Conservation (phyloP, 2,329 filamentous ascomycete species). For the Lojkania enalia region DNA sequence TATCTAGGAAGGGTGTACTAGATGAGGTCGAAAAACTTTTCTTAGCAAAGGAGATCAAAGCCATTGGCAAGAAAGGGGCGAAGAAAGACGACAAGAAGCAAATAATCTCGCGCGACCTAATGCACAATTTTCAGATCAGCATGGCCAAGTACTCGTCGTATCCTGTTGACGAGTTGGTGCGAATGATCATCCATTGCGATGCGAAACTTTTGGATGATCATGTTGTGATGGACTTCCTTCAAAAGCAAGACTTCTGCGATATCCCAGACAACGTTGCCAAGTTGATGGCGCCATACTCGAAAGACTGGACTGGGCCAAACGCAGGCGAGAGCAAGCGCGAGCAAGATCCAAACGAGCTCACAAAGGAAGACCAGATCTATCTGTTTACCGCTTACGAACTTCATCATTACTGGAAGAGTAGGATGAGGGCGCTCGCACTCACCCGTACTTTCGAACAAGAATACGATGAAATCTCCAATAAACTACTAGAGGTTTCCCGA, state of each 20-base stretch:
- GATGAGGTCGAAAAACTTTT: slow-evolving; percentile 98
- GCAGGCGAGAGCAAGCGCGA: slow-evolving; percentile 78
- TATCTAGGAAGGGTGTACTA: slow-evolving; percentile 91
- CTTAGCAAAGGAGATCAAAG: slow-evolving; percentile 94
- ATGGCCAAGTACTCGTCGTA: slow-evolving; percentile 89
- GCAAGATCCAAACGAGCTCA: slow-evolving; percentile 83
- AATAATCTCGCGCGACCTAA: slow-evolving; percentile 84
- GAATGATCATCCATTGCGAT: slow-evolving; percentile 96
- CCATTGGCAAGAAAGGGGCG: slow-evolving; percentile 69
- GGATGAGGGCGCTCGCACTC: slow-evolving; percentile 86
- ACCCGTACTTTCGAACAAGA: slow-evolving; percentile 83
- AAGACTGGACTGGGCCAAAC: slow-evolving; percentile 91
- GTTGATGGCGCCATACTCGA: slow-evolving; percentile 91
- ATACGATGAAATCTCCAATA: slow-evolving; percentile 87
- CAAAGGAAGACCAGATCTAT: slow-evolving; percentile 93
- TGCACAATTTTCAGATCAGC: slow-evolving; percentile 65
- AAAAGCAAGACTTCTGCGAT: slow-evolving; percentile 88
- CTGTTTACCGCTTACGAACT: slow-evolving; percentile 90
- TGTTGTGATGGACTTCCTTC: slow-evolving; percentile 95
- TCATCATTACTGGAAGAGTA: slow-evolving; percentile 97
- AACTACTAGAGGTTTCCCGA: slow-evolving; percentile 80
- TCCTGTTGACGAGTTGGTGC: slow-evolving; percentile 80
- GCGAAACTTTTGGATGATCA: slow-evolving; percentile 82
- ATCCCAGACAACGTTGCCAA: slow-evolving; percentile 90
- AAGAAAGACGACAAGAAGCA: slow-evolving; percentile 97